Percentiles rank a stretch among this genome's conserved stretches.
Conservation (phyloP, 805 yeast species). For the Saccharomycopsis sp. region DNA sequence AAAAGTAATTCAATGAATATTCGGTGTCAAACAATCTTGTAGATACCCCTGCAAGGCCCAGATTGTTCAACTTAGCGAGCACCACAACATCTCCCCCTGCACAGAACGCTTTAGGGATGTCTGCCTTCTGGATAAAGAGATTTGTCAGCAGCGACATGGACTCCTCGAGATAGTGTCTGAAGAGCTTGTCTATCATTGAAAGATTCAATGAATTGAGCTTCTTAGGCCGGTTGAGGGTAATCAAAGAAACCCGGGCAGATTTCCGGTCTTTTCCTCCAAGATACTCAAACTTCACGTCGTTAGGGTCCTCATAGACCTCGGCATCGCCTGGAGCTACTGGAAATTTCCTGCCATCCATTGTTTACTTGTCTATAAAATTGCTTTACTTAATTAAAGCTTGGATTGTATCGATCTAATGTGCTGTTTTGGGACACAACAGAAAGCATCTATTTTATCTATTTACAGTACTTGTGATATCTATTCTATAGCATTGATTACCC, state of each 20-base stretch:
- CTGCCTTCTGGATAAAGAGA: conserved; percentile 21
- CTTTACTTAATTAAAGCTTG: not conserved
- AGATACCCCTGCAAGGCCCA: conserved; percentile 32
- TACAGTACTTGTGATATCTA: no score
- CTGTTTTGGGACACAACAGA: no score
- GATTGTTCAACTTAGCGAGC: conserved; percentile 47
- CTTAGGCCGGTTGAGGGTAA: conserved; percentile 18
- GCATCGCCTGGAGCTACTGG: not conserved
- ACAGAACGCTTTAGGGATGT: conserved; percentile 48
- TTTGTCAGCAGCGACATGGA: conserved; percentile 26
- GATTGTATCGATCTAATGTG: not conserved
- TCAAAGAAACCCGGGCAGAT: not conserved
- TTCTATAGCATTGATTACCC: not conserved
- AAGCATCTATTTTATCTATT: no score
- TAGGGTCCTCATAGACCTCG: conserved; percentile 3
- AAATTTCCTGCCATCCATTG: not conserved
- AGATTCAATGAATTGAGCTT: conserved; percentile 19
- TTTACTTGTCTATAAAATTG: no score
- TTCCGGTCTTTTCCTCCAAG: conserved; percentile 31
- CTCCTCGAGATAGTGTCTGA: conserved; percentile 26
- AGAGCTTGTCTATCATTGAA: conserved; percentile 23
- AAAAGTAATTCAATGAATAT: conserved; percentile 45
- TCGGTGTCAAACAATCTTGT: conserved; percentile 16
- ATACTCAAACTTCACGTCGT: conserved; percentile 35
- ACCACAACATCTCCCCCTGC: conserved; percentile 82